Percentiles rank a stretch among this genome's conserved stretches.
Evolutionary conservation across 441 rosid species (phyloP).

Genomic region (Isatis lusitanica): DNA sequence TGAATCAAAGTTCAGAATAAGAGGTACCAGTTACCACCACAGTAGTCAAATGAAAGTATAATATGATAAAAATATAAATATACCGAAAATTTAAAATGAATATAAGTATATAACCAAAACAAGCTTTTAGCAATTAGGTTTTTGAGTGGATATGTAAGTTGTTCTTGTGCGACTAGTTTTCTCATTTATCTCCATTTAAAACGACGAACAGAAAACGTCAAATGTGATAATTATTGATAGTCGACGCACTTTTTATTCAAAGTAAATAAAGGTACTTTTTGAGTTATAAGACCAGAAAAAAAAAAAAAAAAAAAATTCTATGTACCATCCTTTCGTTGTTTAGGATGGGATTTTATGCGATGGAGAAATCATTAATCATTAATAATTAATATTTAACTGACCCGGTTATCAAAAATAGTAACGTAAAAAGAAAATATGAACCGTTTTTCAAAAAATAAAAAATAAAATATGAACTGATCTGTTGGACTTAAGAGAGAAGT

Average conservation of each 20-base stretch:
- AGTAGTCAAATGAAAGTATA: background rate
- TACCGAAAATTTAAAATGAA: background rate
- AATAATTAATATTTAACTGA: background rate
- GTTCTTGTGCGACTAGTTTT: slow-evolving; percentile 20
- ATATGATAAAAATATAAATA: background rate
- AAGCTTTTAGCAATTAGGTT: slow-evolving; percentile 15
- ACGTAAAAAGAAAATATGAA: background rate
- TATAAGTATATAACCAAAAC: slow-evolving; percentile 15
- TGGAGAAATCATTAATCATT: slow-evolving; percentile 1
- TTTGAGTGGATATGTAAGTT: slow-evolving; percentile 22
- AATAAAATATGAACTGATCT: background rate
- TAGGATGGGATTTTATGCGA: background rate
- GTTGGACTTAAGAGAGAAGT: background rate
- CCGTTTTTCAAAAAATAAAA: no score
- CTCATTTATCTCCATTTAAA: slow-evolving; percentile 26
- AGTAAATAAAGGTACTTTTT: slow-evolving; percentile 32
- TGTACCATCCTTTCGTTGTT: slow-evolving; percentile 19
- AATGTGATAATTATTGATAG: slow-evolving; percentile 35
- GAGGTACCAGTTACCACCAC: background rate
- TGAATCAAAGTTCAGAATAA: background rate
- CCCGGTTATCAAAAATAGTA: background rate
- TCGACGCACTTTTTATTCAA: slow-evolving; percentile 14
- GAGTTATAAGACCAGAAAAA: slow-evolving; percentile 22
- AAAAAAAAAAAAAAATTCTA: background rate
- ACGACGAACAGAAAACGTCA: slow-evolving; percentile 36